Evolutionary conservation across 1,284 basidiomycete genomes (phyloP).

Genomic region (Paramarasmius palmivorus): DNA sequence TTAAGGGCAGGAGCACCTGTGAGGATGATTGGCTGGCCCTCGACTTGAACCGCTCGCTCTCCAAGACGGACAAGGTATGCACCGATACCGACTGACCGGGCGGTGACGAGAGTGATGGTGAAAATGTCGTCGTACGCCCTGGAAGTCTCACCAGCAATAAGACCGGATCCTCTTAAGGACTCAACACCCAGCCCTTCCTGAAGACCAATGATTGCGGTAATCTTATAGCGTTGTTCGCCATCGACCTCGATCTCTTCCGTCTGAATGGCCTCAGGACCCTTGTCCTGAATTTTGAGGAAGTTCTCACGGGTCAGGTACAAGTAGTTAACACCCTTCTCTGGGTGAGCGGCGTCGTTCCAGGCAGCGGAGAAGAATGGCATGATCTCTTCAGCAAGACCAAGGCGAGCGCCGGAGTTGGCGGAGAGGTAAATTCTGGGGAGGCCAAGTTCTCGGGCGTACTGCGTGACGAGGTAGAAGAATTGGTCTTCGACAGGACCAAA

Average conservation of each 20-base stretch:
- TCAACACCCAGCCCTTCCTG: conserved; percentile 99
- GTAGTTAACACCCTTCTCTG: conserved; percentile 96
- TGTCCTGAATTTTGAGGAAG: conserved; percentile 81
- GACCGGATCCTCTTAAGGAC: conserved; percentile 92
- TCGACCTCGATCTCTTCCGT: conserved; percentile 85
- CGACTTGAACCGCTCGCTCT: conserved; percentile 97
- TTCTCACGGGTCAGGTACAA: conserved; percentile 92
- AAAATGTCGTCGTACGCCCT: conserved; percentile 99
- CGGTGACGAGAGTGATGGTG: conserved; percentile 98
- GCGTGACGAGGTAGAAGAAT: conserved; percentile 94
- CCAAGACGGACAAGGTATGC: conserved; percentile 98
- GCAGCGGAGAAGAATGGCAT: conserved; percentile 89
- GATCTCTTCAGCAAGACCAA: conserved; percentile 94
- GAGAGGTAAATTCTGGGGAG: conserved; percentile 96
- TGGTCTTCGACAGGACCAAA: conserved; percentile 96
- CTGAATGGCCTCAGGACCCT: conserved; percentile 76
- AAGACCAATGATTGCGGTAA: conserved; percentile 95
- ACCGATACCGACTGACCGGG: conserved; percentile 98
- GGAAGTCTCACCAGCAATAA: conserved; percentile 98
- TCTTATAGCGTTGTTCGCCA: conserved; percentile 89
- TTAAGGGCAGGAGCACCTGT: conserved; percentile 97
- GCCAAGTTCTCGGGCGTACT: conserved; percentile 88
- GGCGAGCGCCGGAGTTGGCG: conserved; percentile 96
- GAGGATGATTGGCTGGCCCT: conserved; percentile 98
- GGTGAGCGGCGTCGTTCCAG: conserved; percentile 81